Base-by-base conservation (phyloP, 331 rosid species). In the Cydonia oblonga region DNA sequence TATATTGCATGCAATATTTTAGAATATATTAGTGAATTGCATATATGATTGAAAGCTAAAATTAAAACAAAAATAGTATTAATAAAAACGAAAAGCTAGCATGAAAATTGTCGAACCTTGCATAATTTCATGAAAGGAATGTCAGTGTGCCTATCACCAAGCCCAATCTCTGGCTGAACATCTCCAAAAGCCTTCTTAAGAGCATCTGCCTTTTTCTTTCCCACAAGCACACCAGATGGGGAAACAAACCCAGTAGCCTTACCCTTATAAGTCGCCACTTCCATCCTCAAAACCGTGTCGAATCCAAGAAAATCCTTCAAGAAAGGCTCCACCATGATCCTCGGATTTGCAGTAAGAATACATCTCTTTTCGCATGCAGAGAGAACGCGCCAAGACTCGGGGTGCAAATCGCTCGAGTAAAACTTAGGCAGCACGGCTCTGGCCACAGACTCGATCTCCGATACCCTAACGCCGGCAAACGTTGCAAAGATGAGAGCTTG, bases 371-470 rank as follows among this genome's bases (percentile, higher is more conserved):
- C 82, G 0, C 98, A 90, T 1, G 96, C 81, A 0, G 96, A 88
- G 23, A 90, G 86, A 66, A 90, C 96, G 2, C 92, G 78, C 98
- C 96, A 92, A 4, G 86, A 56, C 74, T 86, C 90, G 0, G 89
- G 86, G 44, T 92, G 98, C 0, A 92, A 58, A 16, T 92, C 96
- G 0, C 60, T 46, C 1, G 87, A 78, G 30, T 92, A 92, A 61
- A 92, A 90, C 71, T 92, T 92, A 0, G 96, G 98, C 8, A 90
- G 79, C 10, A 88, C 98, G 1, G 98, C 98, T 1, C 87, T 80
- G 0, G 96, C 96, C 32, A 87, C 96, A 0, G 96, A 92, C 33
- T 92, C 90, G 3, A 92, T 87, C 63, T 75, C 83, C 0, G 89
- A 77, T 0, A 90, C 28, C 32, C 61, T 90, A 84, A 87, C 79